Base-by-base conservation (phyloP, 208 protist genomes). In the Ichthyophonus hoferi region DNA sequence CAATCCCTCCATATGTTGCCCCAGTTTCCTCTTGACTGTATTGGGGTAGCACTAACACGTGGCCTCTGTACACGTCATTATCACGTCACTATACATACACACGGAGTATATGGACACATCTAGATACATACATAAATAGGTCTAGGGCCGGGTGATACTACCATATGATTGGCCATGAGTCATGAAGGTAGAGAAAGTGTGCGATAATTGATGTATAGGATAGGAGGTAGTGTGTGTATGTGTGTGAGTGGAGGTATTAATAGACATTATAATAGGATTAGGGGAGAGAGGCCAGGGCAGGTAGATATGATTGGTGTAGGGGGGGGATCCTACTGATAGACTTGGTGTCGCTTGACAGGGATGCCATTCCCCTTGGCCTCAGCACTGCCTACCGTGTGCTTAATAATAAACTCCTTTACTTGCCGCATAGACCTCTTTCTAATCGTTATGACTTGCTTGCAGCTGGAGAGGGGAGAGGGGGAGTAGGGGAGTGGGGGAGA, bases 341-440 rank as follows among this genome's bases (percentile, higher is more conserved):
- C 40, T 14, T 85, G 81, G 38, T 85, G 14, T 7, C 81, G 81
- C 81, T 85, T 85, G 40, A 85, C 41, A 34, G 81, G 81, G 17
- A 85, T 85, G 24, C 81, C 81, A 7, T 17, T 50, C 14, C 81
- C 81, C 17, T 7, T 43, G 40, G 81, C 81, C 0, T 85, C 81
- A 50, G n/a, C 38, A 17, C 39, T 85, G 39, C 81, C 81, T 3
- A 85, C 81, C 14, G 38, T 85, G 81, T 85, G 81, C 33, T 85
- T 85, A 50, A 85, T 85, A 12, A 85, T 38, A 34, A 85, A 85
- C 39, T 85, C 81, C 38, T 85, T 85, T 2, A 85, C 81, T 58
- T 85, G 81, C 33, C 81, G 24, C 81, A 85, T 85, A 12, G 81
- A 17, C 38, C 81, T 14, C 38, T 85, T 85, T 0, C 81, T 7